Percentiles rank a stretch among this genome's conserved stretches.
Conservation (phyloP, 2,329 filamentous ascomycete genomes). For the Pyricularia sp. region DNA sequence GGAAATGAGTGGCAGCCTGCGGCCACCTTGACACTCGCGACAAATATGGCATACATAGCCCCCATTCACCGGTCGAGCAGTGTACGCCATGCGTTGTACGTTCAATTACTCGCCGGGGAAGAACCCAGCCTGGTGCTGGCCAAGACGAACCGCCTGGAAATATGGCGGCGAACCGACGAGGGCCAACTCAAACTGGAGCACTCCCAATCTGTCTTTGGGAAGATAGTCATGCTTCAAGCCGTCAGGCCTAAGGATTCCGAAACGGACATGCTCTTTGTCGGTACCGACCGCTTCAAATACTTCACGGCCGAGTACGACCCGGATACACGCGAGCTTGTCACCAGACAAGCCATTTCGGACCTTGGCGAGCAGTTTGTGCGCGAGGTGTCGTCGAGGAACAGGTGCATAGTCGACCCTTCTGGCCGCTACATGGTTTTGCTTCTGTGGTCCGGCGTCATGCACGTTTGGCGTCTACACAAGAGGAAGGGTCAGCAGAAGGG, state of each 20-base stretch:
- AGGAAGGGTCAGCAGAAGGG: constrained; percentile 26
- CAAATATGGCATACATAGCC: constrained; percentile 80
- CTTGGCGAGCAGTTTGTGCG: constrained; percentile 52
- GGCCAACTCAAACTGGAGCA: constrained; percentile 54
- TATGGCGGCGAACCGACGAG: constrained; percentile 57
- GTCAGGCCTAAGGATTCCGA: constrained; percentile 64
- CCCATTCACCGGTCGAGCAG: constrained; percentile 90
- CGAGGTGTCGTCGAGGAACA: constrained; percentile 73
- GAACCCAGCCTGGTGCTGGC: constrained; percentile 80
- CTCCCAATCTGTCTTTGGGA: constrained; percentile 72
- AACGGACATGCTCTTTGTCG: constrained; percentile 83
- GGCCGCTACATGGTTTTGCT: constrained; percentile 50
- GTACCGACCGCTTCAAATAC: constrained; percentile 82
- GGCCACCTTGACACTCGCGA: not conserved
- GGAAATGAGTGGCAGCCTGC: not conserved
- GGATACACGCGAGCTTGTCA: constrained; percentile 38
- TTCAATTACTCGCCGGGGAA: constrained; percentile 63
- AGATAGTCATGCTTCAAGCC: constrained; percentile 74
- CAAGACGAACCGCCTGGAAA: constrained; percentile 77
- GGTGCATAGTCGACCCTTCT: constrained; percentile 75
- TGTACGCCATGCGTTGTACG: constrained; percentile 77
- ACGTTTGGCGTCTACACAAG: constrained; percentile 40
- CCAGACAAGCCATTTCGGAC: constrained; percentile 42
- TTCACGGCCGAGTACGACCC: constrained; percentile 82
- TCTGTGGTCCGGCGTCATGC: constrained; percentile 51